Conservation (phyloP, 2,329 filamentous ascomycete genomes). For the Grosmannia clavigera region DNA sequence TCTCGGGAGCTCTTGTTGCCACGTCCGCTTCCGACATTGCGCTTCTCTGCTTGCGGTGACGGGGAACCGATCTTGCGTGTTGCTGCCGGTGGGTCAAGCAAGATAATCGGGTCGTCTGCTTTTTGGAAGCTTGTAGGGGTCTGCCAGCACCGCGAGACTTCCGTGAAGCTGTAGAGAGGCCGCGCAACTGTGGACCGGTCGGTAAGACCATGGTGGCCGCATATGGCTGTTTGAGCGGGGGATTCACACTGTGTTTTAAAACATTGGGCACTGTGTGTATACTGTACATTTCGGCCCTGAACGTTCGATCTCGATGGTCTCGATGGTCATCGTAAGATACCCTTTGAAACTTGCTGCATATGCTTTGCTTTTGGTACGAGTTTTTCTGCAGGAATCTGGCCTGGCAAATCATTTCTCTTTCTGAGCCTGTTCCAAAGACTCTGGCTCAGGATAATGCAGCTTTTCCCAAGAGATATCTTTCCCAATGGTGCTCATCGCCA, state of each 20-base stretch:
- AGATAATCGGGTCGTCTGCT: neutral
- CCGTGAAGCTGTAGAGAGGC: neutral
- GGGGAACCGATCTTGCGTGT: neutral
- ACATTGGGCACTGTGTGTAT: neutral
- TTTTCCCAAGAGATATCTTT: too few relatives aligned
- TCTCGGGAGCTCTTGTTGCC: constrained; percentile 7
- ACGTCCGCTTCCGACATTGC: constrained; percentile 46
- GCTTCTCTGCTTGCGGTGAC: neutral
- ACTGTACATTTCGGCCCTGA: neutral
- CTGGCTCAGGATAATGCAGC: too few relatives aligned
- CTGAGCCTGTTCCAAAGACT: too few relatives aligned
- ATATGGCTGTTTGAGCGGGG: neutral
- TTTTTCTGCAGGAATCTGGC: too few relatives aligned
- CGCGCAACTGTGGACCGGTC: neutral
- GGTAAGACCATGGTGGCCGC: neutral
- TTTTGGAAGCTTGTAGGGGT: neutral
- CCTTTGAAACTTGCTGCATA: too few relatives aligned
- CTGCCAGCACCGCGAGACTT: neutral
- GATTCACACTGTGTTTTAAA: neutral
- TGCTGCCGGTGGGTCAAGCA: neutral
- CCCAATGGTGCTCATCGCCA: too few relatives aligned
- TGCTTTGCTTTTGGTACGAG: too few relatives aligned
- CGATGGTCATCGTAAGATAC: too few relatives aligned
- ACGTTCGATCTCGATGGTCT: too few relatives aligned
- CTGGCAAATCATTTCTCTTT: too few relatives aligned